phyloP scores from a whole-genome alignment of 2,329 filamentous ascomycete species.

The Aspergillaceae sp. region DNA sequence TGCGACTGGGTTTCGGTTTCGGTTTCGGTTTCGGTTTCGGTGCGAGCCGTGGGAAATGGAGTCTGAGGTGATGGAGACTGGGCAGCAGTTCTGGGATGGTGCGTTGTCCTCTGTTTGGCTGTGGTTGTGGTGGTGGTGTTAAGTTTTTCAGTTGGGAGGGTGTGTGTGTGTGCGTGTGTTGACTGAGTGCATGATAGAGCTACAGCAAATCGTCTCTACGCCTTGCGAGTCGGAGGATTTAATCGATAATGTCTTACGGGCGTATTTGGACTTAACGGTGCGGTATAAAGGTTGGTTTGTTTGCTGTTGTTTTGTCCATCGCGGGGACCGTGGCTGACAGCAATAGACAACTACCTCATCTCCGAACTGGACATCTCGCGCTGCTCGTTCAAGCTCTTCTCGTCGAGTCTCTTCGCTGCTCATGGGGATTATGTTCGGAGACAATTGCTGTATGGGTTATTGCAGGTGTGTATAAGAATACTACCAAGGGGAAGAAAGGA shows the following conservation, averaged over 20 bases:
- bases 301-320: not conserved
- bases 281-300: constrained; percentile 52
- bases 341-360: constrained; percentile 58
- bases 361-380: constrained; percentile 70
- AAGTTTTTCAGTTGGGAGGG: constrained; percentile 1
- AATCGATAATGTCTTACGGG: constrained; percentile 78
- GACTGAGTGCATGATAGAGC: constrained; percentile 40
- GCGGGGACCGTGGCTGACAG: constrained; percentile 7
- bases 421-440: constrained; percentile 82
- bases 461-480: constrained; percentile 45
- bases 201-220: constrained; percentile 56
- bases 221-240: constrained; percentile 53
- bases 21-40: too few relatives aligned
- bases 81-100: constrained; percentile 88
- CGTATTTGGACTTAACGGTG: constrained; percentile 71
- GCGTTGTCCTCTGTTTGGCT: constrained; percentile 24
- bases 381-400: constrained; percentile 71
- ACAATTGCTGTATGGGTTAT: constrained; percentile 83
- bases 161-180: constrained; percentile 1
- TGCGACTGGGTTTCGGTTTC: constrained; percentile 4
- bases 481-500: too few relatives aligned
- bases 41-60: constrained; percentile 47
- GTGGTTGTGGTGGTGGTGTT: constrained; percentile 1
- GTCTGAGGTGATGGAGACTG: constrained; percentile 65
- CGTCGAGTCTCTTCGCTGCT: constrained; percentile 62